Evolutionary conservation across 1,284 basidiomycete genomes (phyloP).

Genomic region (Cryptococcus depauperatus): DNA sequence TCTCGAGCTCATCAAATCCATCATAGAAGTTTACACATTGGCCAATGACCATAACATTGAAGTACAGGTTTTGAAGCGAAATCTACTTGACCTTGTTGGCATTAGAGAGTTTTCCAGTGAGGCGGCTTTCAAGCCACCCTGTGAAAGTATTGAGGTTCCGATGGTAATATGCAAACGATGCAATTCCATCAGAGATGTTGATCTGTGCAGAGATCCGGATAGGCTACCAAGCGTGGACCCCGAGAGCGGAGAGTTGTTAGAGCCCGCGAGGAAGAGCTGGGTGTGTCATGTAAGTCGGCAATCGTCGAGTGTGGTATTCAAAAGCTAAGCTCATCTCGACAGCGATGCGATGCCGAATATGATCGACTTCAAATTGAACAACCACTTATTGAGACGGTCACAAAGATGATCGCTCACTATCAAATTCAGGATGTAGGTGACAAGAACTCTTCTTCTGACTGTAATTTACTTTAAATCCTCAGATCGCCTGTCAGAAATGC

Average conservation of each 20-base stretch:
- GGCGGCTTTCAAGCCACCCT: constrained; percentile 82
- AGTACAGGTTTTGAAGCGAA: constrained; percentile 79
- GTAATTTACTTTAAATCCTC: neutral
- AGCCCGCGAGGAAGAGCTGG: constrained; percentile 44
- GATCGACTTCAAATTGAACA: constrained; percentile 80
- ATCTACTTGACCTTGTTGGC: constrained; percentile 78
- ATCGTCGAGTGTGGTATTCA: too few relatives aligned
- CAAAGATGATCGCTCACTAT: constrained; percentile 63
- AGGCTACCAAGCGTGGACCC: constrained; percentile 54
- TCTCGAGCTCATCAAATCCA: constrained; percentile 84
- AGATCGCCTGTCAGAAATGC: constrained; percentile 66
- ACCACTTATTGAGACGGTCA: constrained; percentile 68
- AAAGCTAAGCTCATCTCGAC: constrained; percentile 1
- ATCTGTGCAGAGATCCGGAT: constrained; percentile 89
- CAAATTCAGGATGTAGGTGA: constrained; percentile 75
- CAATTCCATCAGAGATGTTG: constrained; percentile 81
- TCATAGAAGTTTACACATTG: constrained; percentile 71
- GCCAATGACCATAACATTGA: constrained; percentile 74
- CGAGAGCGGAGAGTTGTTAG: constrained; percentile 31
- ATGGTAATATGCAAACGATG: constrained; percentile 88
- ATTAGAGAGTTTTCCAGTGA: constrained; percentile 80
- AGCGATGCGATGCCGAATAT: constrained; percentile 73
- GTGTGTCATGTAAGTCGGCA: constrained; percentile 40
- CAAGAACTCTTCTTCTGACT: neutral
- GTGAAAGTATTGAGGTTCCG: constrained; percentile 76